Evolutionary conservation across 2,329 filamentous ascomycete genomes (phyloP), one percentile per base, ranked within the genome.

Genomic region (Sporothrix euskadiensis): DNA sequence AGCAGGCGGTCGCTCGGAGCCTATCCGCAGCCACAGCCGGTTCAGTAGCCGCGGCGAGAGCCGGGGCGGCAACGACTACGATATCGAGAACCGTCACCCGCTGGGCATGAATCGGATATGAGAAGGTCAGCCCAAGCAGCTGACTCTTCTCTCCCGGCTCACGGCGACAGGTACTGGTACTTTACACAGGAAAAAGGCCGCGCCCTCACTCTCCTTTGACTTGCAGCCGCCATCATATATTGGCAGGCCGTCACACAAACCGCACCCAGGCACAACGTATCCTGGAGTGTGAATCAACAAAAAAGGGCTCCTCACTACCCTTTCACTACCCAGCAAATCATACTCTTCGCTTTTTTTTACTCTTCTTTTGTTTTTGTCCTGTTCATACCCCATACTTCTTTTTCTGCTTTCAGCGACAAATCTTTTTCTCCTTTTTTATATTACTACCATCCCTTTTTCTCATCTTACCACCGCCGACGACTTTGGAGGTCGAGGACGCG

Each of bases 41-140:
- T 76, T 68, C 14, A 57, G 66, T 54, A 65, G 69, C 77, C 57
- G 73, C 32, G 56, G 71, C 30, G 65, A 65, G 22, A 56, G 69
- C 56, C 47, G 68, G 9, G 65, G 30, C 19, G 54, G 57, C 35
- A 54, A 70, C 22, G 72, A 78, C 75, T 71, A 72, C 75, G 65
- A 76, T n/a, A 77, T 82, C 61, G 82, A 84, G 66, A 81, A 83
- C 71, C 84, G 87, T 79, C 87, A 89, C 77, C 87, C 87, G 3
- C 80, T 89, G 30, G 85, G 83, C 72, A 88, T 89, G 86, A 88
- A 89, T 79, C 83, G 84, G 77, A 84, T 88, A 82, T 87, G 54
- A 74, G 35, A 68, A 57, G 26, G 10, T 32, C n/a, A 30, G 54
- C 54, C 22, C 22, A 30, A 16, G 8, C 14, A 12, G 2, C 30